Evolutionary conservation across 345 rosid genomes (phyloP), one percentile per base, ranked within the genome.

Genomic region (Citrus cavaleriei): DNA sequence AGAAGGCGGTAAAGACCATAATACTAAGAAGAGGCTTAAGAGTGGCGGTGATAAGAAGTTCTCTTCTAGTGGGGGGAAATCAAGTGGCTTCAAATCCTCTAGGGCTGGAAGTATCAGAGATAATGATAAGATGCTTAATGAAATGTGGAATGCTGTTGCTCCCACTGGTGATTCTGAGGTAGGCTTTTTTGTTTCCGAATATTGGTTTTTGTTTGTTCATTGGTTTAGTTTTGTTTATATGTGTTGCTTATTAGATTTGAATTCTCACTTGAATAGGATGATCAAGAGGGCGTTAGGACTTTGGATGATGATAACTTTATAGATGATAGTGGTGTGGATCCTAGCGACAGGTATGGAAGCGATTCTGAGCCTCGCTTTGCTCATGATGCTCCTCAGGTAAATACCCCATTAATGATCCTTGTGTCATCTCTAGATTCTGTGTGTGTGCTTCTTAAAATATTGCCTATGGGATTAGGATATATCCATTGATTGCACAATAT

Each of bases 121-220:
- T 27, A 79, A 71, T 64, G 97, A 93, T 62, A 90, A 90, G 28
- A 90, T 88, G 81, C 91, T 96, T 30, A 88, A 91, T 74, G 99
- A 94, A 92, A 93, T 96, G 98, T 96, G 99, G 99, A 87, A 92
- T 35, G 92, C 95, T 40, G 91, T 93, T 78, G 98, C 97, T 2
- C 89, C 91, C 1, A 42, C 78, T 6, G 92, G 87, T 66, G 93
- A 95, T 85, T 94, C 99, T 21, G 97, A 94, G 95, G 99, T 93
- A 3, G 16, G 4, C 75, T 34, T 1, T 51, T n/a, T 49, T 14
- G 7, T 42, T 42, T 9, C 5, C 13, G 7, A 9, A 25, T 69
- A 13, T 46, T 69, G 32, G 73, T 42, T 69, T 60, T 59, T 51
- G 27, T 35, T 68, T 54, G n/a, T 19, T 42, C 46, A 51, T 21